Base-by-base conservation (phyloP, 768 basidiomycete species). In the Auriscalpium microsporum region DNA sequence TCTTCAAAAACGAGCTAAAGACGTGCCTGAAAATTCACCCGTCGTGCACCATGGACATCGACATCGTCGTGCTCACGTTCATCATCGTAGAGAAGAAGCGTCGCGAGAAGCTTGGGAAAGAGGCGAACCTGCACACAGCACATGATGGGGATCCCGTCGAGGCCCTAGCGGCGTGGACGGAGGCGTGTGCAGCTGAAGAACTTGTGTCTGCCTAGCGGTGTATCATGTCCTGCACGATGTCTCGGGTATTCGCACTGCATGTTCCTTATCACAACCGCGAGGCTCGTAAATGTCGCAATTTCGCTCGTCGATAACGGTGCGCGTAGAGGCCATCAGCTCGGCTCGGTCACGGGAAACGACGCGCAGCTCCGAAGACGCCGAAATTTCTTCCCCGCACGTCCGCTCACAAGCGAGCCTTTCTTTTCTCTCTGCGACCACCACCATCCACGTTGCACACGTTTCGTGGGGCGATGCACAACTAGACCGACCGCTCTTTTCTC, bases 81-180 rank as follows among this genome's bases (percentile, higher is more conserved):
- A 59, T 81, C 53, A 73, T 83, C 54, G 73, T 80, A 71, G 79
- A 80, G 69, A 79, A 75, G 68, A 78, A 78, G 62, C 69, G 77
- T 44, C 71, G 77, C 17, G 76, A 77, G 45, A 65, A 65, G 23
- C 56, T 66, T 8, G 48, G 58, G 13, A 57, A 64, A 53, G 53
- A 61, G 47, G 54, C 53, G 10, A 63, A 58, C 17, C 58, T 66
- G 9, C 53, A 56, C 19, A 54, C 53, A 16, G 53, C 47, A 17
- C 50, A 62, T 10, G 62, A 63, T 42, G 67, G 65, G 28, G 62
- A 61, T 35, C 35, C 44, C 40, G 50, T 55, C 33, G 53, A 64
- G 51, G n/a, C n/a, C n/a, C n/a, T n/a, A 60, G 64, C 48, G 57
- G 63, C 48, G 42, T 60, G 62, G 28, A 60, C 60, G 47, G 68